Base-by-base conservation (phyloP, 2,329 filamentous ascomycete species). In the Blastomyces emzantsi region DNA sequence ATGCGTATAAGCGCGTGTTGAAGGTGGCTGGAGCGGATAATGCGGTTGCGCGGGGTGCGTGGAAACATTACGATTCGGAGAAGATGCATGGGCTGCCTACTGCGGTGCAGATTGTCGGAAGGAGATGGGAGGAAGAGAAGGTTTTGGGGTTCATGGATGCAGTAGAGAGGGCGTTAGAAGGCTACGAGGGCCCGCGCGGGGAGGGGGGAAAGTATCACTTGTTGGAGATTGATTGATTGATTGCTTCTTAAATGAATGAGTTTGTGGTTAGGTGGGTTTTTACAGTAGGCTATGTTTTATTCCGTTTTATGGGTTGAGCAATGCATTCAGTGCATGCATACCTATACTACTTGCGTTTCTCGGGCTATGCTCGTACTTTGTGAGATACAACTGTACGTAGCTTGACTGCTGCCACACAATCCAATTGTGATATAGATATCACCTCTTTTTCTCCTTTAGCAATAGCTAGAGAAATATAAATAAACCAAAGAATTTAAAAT, bases 71-170 rank as follows among this genome's bases (percentile, higher is more conserved):
- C 73, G 85, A 97, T 73, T 87, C 90, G 0, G 77, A 80, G 17
- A 86, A 85, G 64, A 97, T 97, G 92, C 87, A 90, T 57, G 92
- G 92, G 0, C 78, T 97, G 51, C 93, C 93, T 0, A 90, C 96
- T 0, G 92, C 85, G 0, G 87, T 97, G 8, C 92, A 96, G 75
- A 81, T 96, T 30, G 87, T 96, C 0, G 91, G 91, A 0, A 81
- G 88, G 52, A 81, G 91, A 45, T 77, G 95, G 69, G 87, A 94
- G 72, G 92, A 96, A 74, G 91, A 96, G 77, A 94, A 93, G 78
- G 90, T 96, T 0, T 76, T 96, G 60, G 85, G 87, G 0, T 81
- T 88, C 17, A 96, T 96, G 91, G 82, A 87, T 75, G 82, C 83
- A 62, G 81, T 96, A 2, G 90, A 96, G 75, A 83, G 87, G 65